Base-by-base conservation (phyloP, 2,329 filamentous ascomycete species). In the Talaromyces sp. region DNA sequence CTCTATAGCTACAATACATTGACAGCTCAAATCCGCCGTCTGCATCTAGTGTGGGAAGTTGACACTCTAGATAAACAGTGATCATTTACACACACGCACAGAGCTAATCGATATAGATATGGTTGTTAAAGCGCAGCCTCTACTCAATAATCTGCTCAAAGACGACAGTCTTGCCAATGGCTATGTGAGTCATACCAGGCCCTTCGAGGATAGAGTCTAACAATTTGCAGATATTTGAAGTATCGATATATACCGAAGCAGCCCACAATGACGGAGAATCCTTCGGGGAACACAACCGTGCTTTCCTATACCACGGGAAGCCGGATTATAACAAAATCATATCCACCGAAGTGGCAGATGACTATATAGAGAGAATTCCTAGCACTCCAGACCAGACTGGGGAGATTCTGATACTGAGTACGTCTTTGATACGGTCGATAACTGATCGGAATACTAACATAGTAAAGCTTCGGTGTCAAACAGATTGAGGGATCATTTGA, bases 21-120 rank as follows among this genome's bases (percentile, higher is more conserved):
- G 45, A 65, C 63, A 28, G 61, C 63, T 45, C 59, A 61, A 28
- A 65, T 66, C 56, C 63, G 64, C 54, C 60, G 65, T 15, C 63
- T 75, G n/a, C 62, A 73, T 65, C 61, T 75, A 7, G 65, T 75
- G 6, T 74, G 66, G 69, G 63, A 73, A 58, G 53, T 74, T 56
- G 51, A 66, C 40, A 62, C 54, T 39, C 57, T 66, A 35, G 60
- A 65, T 67, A 57, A 60, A 62, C 40, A 31, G 21, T 33, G 46
- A 35, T 19, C 31, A 46, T 53, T 40, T 52, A 21, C n/a, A 37
- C 15, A 37, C 9, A 22, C 39, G 31, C 17, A 5, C 40, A 19
- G 37, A 56, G 50, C 61, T 60, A 54, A 62, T 28, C 17, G 13
- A 15, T 35, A 39, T 37, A 66, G 64, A 64, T 59, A 63, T 63